These are phyloP conservation scores for Amesomyces nigricolor DNA, from an alignment of 2,329 filamentous ascomycete genomes.

Conservation along the genomic window DNA sequence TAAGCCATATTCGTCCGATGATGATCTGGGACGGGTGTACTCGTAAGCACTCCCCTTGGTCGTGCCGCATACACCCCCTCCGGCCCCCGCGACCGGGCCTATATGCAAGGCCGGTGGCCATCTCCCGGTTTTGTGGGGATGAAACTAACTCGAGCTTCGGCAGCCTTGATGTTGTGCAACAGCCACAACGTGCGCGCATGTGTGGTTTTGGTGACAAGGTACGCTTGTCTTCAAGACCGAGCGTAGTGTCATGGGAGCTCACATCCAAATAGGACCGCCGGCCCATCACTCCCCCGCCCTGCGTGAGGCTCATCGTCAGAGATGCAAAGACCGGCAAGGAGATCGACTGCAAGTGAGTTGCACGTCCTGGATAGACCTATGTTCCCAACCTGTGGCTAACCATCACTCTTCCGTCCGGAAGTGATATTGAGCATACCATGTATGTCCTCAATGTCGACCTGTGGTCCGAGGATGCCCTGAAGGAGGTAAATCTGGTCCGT, in stretches of 20 bases:
- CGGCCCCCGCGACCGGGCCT: background rate
- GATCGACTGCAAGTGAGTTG: slow-evolving; percentile 71
- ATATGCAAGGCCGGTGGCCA: background rate
- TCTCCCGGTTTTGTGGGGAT: background rate
- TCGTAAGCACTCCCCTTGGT: slow-evolving; percentile 18
- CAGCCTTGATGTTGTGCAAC: slow-evolving; percentile 77
- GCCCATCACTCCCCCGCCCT: slow-evolving; percentile 92
- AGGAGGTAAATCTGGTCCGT: slow-evolving; percentile 62
- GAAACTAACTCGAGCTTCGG: slow-evolving; percentile 18
- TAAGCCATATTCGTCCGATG: slow-evolving; percentile 24
- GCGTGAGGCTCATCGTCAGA: slow-evolving; percentile 74
- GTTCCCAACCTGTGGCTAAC: slow-evolving; percentile 1
- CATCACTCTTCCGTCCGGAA: slow-evolving; percentile 28
- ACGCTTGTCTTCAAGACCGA: slow-evolving; percentile 24
- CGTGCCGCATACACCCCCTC: background rate
- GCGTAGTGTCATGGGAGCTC: background rate
- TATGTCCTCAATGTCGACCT: slow-evolving; percentile 61
- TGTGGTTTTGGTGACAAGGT: slow-evolving; percentile 99
- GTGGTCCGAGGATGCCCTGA: slow-evolving; percentile 58
- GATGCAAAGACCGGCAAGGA: slow-evolving; percentile 72
- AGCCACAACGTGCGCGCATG: slow-evolving; percentile 91
- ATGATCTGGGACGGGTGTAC: slow-evolving; percentile 24
- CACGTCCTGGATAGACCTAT: background rate
- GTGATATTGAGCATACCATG: slow-evolving; percentile 51
- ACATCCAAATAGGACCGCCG: slow-evolving; percentile 68